A percentile compares a stretch with the other conserved stretches of the same genome.
phyloP scores from a whole-genome alignment of 2,329 filamentous ascomycete genomes.

The Ascochyta viciae-villosae region DNA sequence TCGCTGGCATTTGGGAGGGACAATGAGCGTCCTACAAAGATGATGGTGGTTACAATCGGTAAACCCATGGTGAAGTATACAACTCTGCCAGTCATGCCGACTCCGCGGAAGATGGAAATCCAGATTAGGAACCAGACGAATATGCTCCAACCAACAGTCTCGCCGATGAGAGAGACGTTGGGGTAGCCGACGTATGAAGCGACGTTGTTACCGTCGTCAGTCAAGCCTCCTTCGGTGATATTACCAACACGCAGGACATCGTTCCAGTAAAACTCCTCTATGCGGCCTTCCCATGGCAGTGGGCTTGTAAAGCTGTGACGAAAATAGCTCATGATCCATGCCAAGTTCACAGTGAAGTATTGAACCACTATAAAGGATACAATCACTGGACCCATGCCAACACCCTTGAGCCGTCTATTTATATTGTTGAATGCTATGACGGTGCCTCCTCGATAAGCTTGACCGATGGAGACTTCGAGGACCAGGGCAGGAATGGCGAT shows the following conservation, averaged over 20 bases:
- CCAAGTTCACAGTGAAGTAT: constrained; percentile 64
- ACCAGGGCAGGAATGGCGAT: constrained; percentile 64
- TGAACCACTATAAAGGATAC: constrained; percentile 62
- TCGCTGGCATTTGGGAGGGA: constrained; percentile 63
- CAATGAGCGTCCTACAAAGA: constrained; percentile 61
- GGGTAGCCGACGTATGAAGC: constrained; percentile 57
- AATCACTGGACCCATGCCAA: constrained; percentile 61
- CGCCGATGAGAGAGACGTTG: constrained; percentile 57
- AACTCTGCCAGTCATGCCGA: constrained; percentile 64
- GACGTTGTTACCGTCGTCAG: constrained; percentile 50
- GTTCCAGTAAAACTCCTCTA: constrained; percentile 60
- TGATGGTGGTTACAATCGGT: constrained; percentile 63
- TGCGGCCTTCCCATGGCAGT: constrained; percentile 60
- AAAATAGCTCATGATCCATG: constrained; percentile 68
- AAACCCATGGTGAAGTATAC: constrained; percentile 70
- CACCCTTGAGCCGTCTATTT: constrained; percentile 60
- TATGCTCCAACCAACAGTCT: constrained; percentile 64
- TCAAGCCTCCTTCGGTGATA: constrained; percentile 46
- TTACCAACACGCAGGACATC: constrained; percentile 59
- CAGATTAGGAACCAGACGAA: constrained; percentile 68
- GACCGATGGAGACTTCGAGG: constrained; percentile 60
- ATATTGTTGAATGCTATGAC: constrained; percentile 63
- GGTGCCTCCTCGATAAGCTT: constrained; percentile 63
- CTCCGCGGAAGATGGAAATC: constrained; percentile 66
- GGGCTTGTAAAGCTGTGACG: constrained; percentile 63